Percentiles rank a stretch among this genome's conserved stretches.
Evolutionary conservation across 1,284 basidiomycete species (phyloP).

Genomic region (Ceratobasidium papillatum): DNA sequence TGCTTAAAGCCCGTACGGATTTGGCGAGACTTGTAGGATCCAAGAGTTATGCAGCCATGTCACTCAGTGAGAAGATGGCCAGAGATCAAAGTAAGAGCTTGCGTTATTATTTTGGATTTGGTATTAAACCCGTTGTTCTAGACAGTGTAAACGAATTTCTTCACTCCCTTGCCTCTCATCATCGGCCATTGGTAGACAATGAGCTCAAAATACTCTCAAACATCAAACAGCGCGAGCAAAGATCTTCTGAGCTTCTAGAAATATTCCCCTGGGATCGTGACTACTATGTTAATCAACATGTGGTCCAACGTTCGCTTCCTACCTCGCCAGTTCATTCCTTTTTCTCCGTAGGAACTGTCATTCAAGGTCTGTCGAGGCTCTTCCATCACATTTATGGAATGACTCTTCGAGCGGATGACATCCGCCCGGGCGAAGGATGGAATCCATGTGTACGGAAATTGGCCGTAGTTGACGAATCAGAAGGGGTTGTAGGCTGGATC

Average conservation of each 20-base stretch:
- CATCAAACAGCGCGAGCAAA: slow-evolving; percentile 76
- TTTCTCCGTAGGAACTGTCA: slow-evolving; percentile 76
- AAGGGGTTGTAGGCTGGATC: slow-evolving; percentile 90
- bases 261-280: slow-evolving; percentile 95
- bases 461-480: slow-evolving; percentile 88
- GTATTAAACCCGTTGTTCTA: slow-evolving; percentile 49
- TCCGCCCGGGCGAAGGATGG: slow-evolving; percentile 86
- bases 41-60: slow-evolving; percentile 83
- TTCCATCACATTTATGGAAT: slow-evolving; percentile 90
- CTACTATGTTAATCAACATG: slow-evolving; percentile 64
- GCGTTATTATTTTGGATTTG: slow-evolving; percentile 13
- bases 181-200: slow-evolving; percentile 72
- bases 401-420: slow-evolving; percentile 66
- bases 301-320: slow-evolving; percentile 48
- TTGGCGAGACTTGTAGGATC: slow-evolving; percentile 84
- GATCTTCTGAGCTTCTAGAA: slow-evolving; percentile 63
- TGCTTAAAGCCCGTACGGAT: slow-evolving; percentile 78
- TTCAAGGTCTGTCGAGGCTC: slow-evolving; percentile 85
- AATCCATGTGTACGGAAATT: slow-evolving; percentile 88
- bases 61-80: slow-evolving; percentile 93
- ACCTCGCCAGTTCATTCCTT: slow-evolving; percentile 53
- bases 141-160: slow-evolving; percentile 88
- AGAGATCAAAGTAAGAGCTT: slow-evolving; percentile 74
- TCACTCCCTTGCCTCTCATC: slow-evolving; percentile 78
- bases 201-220: slow-evolving; percentile 76